These are phyloP conservation scores for Pseudogymnoascus sp. DNA, from an alignment of 2,329 filamentous ascomycete species.

Conservation along the genomic window DNA sequence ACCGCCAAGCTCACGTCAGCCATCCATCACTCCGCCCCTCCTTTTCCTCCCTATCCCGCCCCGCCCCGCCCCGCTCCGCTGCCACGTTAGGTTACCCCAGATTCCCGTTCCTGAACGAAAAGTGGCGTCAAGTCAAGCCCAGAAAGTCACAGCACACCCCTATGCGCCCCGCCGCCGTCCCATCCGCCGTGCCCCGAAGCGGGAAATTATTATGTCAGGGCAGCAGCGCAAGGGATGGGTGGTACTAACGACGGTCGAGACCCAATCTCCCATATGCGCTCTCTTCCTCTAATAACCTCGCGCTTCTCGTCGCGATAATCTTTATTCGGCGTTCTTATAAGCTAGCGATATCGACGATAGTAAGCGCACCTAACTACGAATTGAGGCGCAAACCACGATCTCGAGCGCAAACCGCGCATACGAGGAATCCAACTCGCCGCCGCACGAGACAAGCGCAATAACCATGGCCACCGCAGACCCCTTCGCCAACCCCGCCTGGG, in stretches of 20 bases:
- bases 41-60: background rate
- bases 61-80: background rate
- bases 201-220: conserved; percentile 2
- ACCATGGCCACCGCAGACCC: background rate
- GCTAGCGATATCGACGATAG: background rate
- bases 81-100: background rate
- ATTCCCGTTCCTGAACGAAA: background rate
- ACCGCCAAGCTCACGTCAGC: background rate
- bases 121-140: background rate
- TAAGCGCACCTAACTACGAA: background rate
- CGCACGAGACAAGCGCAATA: background rate
- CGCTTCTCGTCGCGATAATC: background rate
- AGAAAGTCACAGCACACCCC: background rate
- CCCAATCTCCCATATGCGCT: background rate
- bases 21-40: background rate
- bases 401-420: background rate
- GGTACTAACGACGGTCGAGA: background rate
- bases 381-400: background rate
- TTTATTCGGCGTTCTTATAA: background rate
- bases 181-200: background rate
- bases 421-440: background rate
- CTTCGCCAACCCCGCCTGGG: background rate
- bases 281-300: background rate
- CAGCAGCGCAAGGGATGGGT: background rate
- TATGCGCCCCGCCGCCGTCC: background rate